Evolutionary conservation across 208 protist genomes (phyloP).

Genomic region (Crithidia acanthocephali): DNA sequence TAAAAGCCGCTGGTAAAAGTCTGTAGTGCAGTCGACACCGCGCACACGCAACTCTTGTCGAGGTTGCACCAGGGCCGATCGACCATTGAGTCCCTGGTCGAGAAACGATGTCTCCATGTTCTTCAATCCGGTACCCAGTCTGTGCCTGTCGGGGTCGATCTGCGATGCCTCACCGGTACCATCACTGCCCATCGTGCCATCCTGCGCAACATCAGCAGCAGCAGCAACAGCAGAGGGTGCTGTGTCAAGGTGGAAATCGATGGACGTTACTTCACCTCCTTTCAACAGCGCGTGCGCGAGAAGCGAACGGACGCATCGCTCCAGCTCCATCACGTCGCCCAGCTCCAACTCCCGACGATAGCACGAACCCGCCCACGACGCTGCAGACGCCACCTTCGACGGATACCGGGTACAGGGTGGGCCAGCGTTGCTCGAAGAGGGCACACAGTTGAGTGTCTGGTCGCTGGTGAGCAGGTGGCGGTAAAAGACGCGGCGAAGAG

Average conservation of each 20-base stretch:
- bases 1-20: background rate
- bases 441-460: background rate
- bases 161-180: no score
- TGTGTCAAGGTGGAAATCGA: background rate
- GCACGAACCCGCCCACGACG: background rate
- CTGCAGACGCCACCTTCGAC: background rate
- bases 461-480: background rate
- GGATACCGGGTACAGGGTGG: background rate
- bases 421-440: background rate
- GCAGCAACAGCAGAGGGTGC: background rate
- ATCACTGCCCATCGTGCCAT: no score
- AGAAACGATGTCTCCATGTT: no score
- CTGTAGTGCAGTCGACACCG: background rate
- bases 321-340: conserved; percentile 5
- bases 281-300: background rate
- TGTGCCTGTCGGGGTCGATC: no score
- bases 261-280: background rate
- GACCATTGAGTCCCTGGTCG: no score
- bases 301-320: background rate
- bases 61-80: no score
- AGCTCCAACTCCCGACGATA: conserved; percentile 7
- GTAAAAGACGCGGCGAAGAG: background rate
- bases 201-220: background rate
- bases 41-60: no score
- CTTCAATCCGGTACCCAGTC: no score